Evolutionary conservation across 2,329 filamentous ascomycete genomes (phyloP), one percentile per base, ranked within the genome.

Genomic region (Pseudogymnoascus sp.): DNA sequence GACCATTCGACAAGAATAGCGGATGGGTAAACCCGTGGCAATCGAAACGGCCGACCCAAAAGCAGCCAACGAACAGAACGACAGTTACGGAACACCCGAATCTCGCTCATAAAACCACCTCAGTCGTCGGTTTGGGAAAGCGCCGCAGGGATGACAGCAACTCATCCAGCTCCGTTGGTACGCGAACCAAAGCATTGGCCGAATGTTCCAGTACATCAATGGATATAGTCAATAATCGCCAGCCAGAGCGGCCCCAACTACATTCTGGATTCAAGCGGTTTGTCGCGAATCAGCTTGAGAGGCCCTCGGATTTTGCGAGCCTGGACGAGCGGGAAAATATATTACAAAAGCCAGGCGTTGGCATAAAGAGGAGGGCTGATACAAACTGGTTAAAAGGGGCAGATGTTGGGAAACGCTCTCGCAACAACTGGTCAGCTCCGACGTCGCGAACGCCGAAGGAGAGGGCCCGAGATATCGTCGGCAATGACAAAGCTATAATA

Each of bases 1-100:
- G 88, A 0, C 88, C 88, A 0, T 88, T 90, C 66, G 78, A 80
- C 49, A 71, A 68, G 62, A 69, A 74, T 41, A 76, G 73, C 1
- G 79, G 79, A 21, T 85, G 82, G 82, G 68, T 71, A 33, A 83
- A 84, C 65, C 82, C 82, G 12, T 84, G 82, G 82, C 69, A 72
- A 43, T 75, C 77, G 1, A 55, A 71, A 63, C 31, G 64, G 62
- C 60, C 59, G 25, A 16, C 28, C 49, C 28, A 14, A 7, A 55
- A 55, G 9, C 28, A 35, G 16, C n/a, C 49, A 18, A 8, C 9
- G 16, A 55, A 21, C 4, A 33, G 16, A 55, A 11, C 49, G 16
- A 35, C 49, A 14, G 28, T 9, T 21, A 55, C 49, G 28, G 49
- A 55, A 35, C 28, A 5, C 11, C n/a, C 1, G 11, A 33, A 21